phyloP scores from a whole-genome alignment of 2,329 filamentous ascomycete genomes.

The Hymenoscyphus fructigenus region DNA sequence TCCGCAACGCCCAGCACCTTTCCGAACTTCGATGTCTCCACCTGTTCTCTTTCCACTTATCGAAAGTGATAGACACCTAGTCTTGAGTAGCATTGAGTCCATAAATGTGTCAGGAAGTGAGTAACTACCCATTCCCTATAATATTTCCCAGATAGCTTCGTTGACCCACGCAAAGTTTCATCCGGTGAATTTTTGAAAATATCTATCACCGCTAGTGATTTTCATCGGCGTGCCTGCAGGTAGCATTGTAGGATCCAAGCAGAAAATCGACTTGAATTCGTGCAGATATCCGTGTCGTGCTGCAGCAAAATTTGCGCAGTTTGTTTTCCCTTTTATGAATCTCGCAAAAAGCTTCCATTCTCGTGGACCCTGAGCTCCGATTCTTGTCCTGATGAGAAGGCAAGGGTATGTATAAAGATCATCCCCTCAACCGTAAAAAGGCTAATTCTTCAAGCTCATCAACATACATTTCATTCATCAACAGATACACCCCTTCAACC shows the following conservation, averaged over 20 bases:
- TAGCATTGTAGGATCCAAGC: slow-evolving; percentile 13
- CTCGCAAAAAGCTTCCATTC: not conserved
- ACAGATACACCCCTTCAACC: not conserved
- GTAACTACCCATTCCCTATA: slow-evolving; percentile 6
- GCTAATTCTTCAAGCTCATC: not conserved
- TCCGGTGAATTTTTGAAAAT: slow-evolving; percentile 1
- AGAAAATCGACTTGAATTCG: slow-evolving; percentile 14
- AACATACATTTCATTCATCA: not conserved
- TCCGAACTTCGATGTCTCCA: slow-evolving; percentile 12
- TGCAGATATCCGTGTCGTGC: slow-evolving; percentile 16
- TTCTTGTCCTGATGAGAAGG: slow-evolving; percentile 6
- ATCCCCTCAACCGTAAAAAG: not conserved
- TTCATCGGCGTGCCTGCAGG: slow-evolving; percentile 16
- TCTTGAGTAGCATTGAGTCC: not conserved
- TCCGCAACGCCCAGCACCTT: slow-evolving; percentile 4
- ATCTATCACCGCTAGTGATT: slow-evolving; percentile 11
- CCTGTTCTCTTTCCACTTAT: slow-evolving; percentile 11
- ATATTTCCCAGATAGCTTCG: slow-evolving; percentile 15
- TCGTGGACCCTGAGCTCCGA: slow-evolving; percentile 10
- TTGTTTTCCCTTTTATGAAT: slow-evolving; percentile 11
- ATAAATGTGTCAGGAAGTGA: not conserved
- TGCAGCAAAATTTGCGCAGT: slow-evolving; percentile 15
- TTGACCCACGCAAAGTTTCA: not conserved
- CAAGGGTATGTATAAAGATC: slow-evolving; percentile 19
- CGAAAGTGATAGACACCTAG: slow-evolving; percentile 7